Conservation (phyloP, 768 basidiomycete species). For the Candolleomyces eurysporus region DNA sequence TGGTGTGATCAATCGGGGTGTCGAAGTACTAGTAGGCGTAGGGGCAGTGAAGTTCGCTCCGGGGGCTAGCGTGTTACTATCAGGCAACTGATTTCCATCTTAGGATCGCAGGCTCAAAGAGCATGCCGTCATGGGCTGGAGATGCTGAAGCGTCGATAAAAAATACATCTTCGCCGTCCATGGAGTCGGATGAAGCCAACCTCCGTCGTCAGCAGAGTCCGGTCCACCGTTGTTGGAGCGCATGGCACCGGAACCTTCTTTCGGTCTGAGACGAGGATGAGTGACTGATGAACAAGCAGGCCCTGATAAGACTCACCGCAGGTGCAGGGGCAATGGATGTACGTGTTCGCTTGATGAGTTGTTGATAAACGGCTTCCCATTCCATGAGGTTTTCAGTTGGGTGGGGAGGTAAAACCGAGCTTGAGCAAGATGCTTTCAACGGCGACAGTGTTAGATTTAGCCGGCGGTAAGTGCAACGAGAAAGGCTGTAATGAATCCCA, state of each 20-base stretch:
- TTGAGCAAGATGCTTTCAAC: slow-evolving; percentile 43
- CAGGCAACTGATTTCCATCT: background rate
- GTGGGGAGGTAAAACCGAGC: slow-evolving; percentile 46
- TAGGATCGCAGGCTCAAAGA: background rate
- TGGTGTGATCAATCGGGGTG: slow-evolving; percentile 16
- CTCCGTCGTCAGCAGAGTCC: slow-evolving; percentile 76
- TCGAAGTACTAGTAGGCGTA: slow-evolving; percentile 17
- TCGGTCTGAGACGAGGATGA: slow-evolving; percentile 48
- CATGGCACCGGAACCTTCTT: slow-evolving; percentile 83
- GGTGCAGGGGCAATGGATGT: slow-evolving; percentile 73
- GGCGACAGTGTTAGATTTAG: slow-evolving; percentile 37
- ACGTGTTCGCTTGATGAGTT: slow-evolving; percentile 61
- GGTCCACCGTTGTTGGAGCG: slow-evolving; percentile 58
- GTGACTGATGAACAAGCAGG: background rate
- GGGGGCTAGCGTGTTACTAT: no score
- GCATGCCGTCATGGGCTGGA: slow-evolving; percentile 3
- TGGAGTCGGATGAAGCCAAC: slow-evolving; percentile 45
- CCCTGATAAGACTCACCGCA: slow-evolving; percentile 48
- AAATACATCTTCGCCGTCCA: slow-evolving; percentile 30
- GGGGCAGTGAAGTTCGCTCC: background rate
- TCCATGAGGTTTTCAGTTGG: slow-evolving; percentile 43
- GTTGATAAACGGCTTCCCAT: slow-evolving; percentile 56
- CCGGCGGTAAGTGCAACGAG: slow-evolving; percentile 39
- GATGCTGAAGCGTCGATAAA: slow-evolving; percentile 22
- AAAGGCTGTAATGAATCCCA: slow-evolving; percentile 28